Conservation (phyloP, 768 basidiomycete species). For the Boletus sp. region DNA sequence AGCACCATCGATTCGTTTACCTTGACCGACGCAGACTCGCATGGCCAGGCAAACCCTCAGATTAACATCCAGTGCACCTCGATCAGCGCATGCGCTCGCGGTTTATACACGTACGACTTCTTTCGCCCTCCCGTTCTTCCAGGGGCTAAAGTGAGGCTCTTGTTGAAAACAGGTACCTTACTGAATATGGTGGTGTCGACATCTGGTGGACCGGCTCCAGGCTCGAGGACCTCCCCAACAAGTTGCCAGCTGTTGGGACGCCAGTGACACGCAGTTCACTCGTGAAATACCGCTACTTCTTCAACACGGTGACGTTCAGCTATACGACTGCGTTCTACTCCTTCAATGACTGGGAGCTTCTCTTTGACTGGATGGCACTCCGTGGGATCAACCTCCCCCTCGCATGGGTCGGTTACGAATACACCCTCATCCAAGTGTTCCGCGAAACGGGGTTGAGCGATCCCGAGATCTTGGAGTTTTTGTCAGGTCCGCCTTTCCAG, state of each 20-base stretch:
- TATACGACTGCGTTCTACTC: conserved; percentile 40
- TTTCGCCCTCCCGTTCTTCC: neutral
- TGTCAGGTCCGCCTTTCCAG: conserved; percentile 40
- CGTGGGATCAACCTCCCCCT: conserved; percentile 41
- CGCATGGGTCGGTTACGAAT: conserved; percentile 41
- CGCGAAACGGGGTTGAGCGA: conserved; percentile 37
- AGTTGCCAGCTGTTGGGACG: conserved; percentile 30
- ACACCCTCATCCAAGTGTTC: conserved; percentile 35
- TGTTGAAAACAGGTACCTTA: conserved; percentile 30
- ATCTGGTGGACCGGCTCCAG: conserved; percentile 45
- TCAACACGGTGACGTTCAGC: conserved; percentile 43
- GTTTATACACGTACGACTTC: conserved; percentile 35
- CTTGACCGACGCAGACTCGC: conserved; percentile 25
- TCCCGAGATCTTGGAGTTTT: conserved; percentile 32
- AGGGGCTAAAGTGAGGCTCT: neutral
- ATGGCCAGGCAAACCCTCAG: conserved; percentile 4
- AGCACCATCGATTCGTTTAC: conserved; percentile 30
- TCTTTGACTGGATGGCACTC: conserved; percentile 42
- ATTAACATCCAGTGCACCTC: conserved; percentile 35
- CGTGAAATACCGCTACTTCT: conserved; percentile 40
- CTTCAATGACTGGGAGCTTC: conserved; percentile 38
- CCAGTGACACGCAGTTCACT: conserved; percentile 32
- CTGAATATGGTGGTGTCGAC: conserved; percentile 35
- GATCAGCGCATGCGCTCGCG: conserved; percentile 37
- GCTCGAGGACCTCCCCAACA: conserved; percentile 28